Evolutionary conservation across 1,284 basidiomycete genomes (phyloP).

Genomic region (Ceratobasidium sp.): DNA sequence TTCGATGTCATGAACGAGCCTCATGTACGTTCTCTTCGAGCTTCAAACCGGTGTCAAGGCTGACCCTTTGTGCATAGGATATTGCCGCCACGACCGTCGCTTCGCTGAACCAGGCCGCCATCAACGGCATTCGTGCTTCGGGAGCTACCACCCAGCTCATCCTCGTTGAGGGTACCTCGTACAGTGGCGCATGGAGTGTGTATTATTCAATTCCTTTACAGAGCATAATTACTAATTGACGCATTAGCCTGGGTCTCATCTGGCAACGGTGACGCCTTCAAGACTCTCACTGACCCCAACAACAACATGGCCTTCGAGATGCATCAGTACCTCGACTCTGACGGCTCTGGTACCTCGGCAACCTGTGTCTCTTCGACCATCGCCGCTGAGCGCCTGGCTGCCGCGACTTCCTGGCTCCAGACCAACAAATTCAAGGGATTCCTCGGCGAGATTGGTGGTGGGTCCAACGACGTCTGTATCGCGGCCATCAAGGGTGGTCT

Average conservation of each 20-base stretch:
- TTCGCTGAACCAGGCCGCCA: slow-evolving; percentile 68
- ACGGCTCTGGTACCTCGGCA: slow-evolving; percentile 69
- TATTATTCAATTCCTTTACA: slow-evolving; percentile 11
- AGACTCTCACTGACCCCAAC: slow-evolving; percentile 68
- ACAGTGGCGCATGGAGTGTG: slow-evolving; percentile 59
- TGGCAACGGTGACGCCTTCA: slow-evolving; percentile 61
- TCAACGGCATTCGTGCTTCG: slow-evolving; percentile 73
- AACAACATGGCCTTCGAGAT: slow-evolving; percentile 76
- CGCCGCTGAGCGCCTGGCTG: slow-evolving; percentile 68
- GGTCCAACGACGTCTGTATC: slow-evolving; percentile 67
- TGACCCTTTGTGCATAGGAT: slow-evolving; percentile 6
- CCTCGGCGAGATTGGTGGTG: slow-evolving; percentile 74
- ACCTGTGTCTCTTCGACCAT: slow-evolving; percentile 72
- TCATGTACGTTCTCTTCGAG: slow-evolving; percentile 56
- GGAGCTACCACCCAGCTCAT: slow-evolving; percentile 72
- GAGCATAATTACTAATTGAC: neutral
- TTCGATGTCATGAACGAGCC: slow-evolving; percentile 76
- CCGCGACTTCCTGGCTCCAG: slow-evolving; percentile 71
- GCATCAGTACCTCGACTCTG: slow-evolving; percentile 78
- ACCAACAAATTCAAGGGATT: slow-evolving; percentile 72
- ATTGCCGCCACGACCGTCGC: slow-evolving; percentile 38
- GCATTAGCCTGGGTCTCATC: neutral
- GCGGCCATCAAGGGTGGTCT: slow-evolving; percentile 69
- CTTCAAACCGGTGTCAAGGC: slow-evolving; percentile 62
- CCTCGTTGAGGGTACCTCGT: slow-evolving; percentile 59